These are phyloP conservation scores for Fusarium nisikadoi DNA, from an alignment of 2,329 filamentous ascomycete genomes.

Conservation along the genomic window DNA sequence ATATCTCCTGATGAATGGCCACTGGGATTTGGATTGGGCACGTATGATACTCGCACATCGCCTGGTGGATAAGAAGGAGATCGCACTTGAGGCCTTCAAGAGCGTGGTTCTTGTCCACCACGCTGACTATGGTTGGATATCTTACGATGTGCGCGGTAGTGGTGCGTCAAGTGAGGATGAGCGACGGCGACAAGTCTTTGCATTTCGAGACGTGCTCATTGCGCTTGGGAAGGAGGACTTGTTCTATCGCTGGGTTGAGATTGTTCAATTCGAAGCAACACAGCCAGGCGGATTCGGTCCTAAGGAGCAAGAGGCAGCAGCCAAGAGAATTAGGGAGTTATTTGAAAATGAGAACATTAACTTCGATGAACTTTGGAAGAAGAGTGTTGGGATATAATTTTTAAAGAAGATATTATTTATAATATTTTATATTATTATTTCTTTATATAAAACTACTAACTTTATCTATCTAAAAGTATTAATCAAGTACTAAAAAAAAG, in stretches of 20 bases:
- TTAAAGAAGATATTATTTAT: not conserved
- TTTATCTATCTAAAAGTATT: not conserved
- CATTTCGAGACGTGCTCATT: conserved; percentile 80
- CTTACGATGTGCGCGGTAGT: conserved; percentile 68
- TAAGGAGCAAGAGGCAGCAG: conserved; percentile 77
- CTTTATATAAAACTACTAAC: not conserved
- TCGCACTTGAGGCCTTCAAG: conserved; percentile 73
- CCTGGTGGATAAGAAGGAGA: conserved; percentile 71
- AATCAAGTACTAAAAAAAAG: not conserved
- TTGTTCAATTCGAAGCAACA: conserved; percentile 87
- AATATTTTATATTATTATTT: not conserved
- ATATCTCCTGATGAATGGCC: conserved; percentile 83
- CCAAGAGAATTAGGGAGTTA: conserved; percentile 77
- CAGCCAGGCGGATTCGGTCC: conserved; percentile 81
- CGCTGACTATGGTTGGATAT: conserved; percentile 74
- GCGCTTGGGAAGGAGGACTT: conserved; percentile 85
- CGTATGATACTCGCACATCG: conserved; percentile 80
- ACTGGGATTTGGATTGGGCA: conserved; percentile 90
- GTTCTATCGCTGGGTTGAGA: conserved; percentile 93
- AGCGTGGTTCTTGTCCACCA: conserved; percentile 76
- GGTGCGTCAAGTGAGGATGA: conserved; percentile 67
- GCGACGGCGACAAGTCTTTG: conserved; percentile 77
- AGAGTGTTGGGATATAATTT: conserved; percentile 51
- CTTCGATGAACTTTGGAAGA: conserved; percentile 82
- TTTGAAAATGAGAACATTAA: conserved; percentile 82